A percentile compares a stretch with the other conserved stretches of the same genome.
Conservation (phyloP, 192 early-diverging fungal species). For the Gaertneriomyces semiglobifer region DNA sequence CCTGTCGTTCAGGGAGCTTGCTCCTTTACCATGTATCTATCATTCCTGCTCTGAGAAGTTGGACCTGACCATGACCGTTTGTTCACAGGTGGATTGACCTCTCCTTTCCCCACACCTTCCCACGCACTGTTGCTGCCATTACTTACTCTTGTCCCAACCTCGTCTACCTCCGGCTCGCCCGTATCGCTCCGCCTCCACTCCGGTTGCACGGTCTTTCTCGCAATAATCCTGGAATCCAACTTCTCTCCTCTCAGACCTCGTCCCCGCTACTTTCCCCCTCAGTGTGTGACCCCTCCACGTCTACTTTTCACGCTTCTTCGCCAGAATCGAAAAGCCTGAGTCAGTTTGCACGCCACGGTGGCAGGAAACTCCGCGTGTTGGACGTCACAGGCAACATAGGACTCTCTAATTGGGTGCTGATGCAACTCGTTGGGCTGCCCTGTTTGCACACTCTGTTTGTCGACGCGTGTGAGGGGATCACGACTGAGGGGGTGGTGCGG, state of each 20-base stretch:
- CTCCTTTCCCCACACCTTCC: slow-evolving; percentile 44
- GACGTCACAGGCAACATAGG: slow-evolving; percentile 45
- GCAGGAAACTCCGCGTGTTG: slow-evolving; percentile 30
- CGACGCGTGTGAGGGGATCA: slow-evolving; percentile 34
- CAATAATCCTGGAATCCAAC: background rate
- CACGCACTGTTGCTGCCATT: slow-evolving; percentile 32
- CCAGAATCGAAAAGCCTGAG: slow-evolving; percentile 35
- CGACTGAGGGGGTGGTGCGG: slow-evolving; percentile 26
- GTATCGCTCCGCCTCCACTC: slow-evolving; percentile 21
- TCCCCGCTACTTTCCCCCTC: background rate
- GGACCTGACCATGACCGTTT: no score
- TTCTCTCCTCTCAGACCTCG: background rate
- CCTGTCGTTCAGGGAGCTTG: no score
- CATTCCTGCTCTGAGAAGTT: no score
- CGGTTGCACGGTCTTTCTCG: background rate
- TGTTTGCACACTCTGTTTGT: slow-evolving; percentile 43
- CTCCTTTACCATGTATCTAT: no score
- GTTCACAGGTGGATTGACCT: slow-evolving; percentile 45
- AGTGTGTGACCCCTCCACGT: background rate
- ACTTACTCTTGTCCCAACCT: slow-evolving; percentile 27
- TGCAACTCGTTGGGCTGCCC: slow-evolving; percentile 24
- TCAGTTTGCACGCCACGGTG: slow-evolving; percentile 8
- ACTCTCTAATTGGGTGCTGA: slow-evolving; percentile 36
- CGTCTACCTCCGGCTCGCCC: slow-evolving; percentile 38
- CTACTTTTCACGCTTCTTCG: slow-evolving; percentile 36